A percentile compares a stretch with the other conserved stretches of the same genome.
These are phyloP conservation scores for Debaryomyces hansenii DNA, from an alignment of 805 yeast species.

Conservation along the genomic window DNA sequence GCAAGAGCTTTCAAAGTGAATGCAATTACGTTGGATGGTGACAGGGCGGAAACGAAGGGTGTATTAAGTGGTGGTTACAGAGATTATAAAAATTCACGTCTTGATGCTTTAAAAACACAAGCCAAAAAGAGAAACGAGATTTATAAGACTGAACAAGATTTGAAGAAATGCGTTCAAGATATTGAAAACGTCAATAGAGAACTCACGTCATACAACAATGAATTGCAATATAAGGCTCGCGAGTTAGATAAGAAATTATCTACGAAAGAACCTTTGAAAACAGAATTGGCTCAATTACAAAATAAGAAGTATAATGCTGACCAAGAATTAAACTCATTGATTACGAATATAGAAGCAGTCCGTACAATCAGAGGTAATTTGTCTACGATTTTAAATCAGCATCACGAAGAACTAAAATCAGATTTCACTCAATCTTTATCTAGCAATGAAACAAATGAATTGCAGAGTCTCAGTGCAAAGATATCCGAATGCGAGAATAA, in stretches of 20 bases:
- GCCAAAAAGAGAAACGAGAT: conserved; percentile 48
- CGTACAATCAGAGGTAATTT: conserved; percentile 32
- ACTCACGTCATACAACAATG: conserved; percentile 51
- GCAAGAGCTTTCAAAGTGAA: conserved; percentile 61
- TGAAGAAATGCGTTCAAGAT: conserved; percentile 36
- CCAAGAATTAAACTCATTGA: conserved; percentile 41
- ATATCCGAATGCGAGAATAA: conserved; percentile 40
- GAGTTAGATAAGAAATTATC: conserved; percentile 45
- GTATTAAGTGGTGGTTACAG: conserved; percentile 86
- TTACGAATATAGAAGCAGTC: conserved; percentile 34
- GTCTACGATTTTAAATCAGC: conserved; percentile 42
- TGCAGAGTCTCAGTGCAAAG: conserved; percentile 33
- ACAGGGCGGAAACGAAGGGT: conserved; percentile 81
- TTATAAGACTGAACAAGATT: conserved; percentile 30
- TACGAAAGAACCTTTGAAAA: conserved; percentile 43
- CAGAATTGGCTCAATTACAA: conserved; percentile 40
- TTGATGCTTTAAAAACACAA: conserved; percentile 66
- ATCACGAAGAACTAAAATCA: conserved; percentile 48
- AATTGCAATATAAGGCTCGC: conserved; percentile 31
- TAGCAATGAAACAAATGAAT: conserved; percentile 44
- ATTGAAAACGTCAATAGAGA: conserved; percentile 49
- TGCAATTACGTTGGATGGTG: conserved; percentile 91
- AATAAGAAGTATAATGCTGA: conserved; percentile 43
- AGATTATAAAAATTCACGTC: conserved; percentile 63
- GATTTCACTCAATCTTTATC: conserved; percentile 56